A percentile compares a stretch with the other conserved stretches of the same genome.
These are phyloP conservation scores for Cenchrus americanus DNA, from an alignment of 176 grass and related monocot species.

Conservation along the genomic window DNA sequence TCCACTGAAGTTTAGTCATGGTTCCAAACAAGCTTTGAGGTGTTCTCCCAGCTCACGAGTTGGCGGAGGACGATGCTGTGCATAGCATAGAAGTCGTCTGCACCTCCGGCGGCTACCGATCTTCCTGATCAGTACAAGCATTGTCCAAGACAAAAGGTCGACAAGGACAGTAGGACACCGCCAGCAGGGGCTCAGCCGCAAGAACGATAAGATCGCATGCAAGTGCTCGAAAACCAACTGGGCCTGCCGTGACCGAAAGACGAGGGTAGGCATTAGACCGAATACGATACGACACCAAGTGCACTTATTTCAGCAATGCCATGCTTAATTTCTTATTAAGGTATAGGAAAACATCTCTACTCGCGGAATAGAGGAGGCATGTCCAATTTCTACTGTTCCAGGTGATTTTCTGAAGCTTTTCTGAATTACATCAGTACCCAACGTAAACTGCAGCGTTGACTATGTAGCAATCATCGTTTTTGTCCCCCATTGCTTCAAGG, in stretches of 20 bases:
- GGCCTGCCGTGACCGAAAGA: neutral
- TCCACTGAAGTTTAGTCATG: too few relatives aligned
- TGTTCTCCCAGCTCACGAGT: slow-evolving; percentile 47
- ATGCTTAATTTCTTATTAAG: neutral
- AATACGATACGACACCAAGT: neutral
- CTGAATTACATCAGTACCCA: slow-evolving; percentile 54
- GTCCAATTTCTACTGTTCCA: neutral
- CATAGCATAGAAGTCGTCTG: too few relatives aligned
- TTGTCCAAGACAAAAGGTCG: too few relatives aligned
- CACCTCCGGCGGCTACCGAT: too few relatives aligned
- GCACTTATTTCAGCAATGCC: neutral
- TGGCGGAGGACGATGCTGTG: neutral
- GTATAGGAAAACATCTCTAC: neutral
- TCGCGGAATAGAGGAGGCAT: neutral
- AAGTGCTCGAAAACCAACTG: neutral
- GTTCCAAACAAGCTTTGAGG: too few relatives aligned
- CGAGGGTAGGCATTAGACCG: neutral
- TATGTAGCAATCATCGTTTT: slow-evolving; percentile 95
- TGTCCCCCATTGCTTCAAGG: slow-evolving; percentile 97
- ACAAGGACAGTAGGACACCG: neutral
- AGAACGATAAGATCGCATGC: neutral
- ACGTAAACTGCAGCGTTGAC: slow-evolving; percentile 85
- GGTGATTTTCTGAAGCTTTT: neutral
- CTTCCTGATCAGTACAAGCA: neutral
- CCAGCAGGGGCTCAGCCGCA: neutral